Evolutionary conservation across 176 grass and related monocot genomes (phyloP), one percentile per base, ranked within the genome.

Genomic region (Paspalum vaginatum): DNA sequence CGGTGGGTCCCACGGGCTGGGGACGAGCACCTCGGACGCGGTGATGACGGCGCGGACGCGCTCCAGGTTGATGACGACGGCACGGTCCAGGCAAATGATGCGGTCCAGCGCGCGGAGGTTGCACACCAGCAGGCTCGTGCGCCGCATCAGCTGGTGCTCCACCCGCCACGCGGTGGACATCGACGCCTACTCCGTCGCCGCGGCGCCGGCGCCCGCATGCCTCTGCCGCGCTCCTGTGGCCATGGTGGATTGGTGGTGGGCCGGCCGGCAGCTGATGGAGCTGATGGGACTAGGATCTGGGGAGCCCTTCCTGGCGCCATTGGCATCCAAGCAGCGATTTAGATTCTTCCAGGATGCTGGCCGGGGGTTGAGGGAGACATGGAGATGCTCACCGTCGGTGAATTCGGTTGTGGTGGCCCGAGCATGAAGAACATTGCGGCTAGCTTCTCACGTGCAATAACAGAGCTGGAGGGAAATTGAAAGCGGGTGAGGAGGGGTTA

Each of bases 1-100:
- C 24, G 69, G 69, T 4, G 25, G 69, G 69, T 52, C 69, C 24
- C 69, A 0, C 7, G 69, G 47, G 1, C 15, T 25, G 8, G 69
- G 47, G 25, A 72, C 45, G 4, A 72, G 69, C 24, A 52, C 69
- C 69, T 72, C 69, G 47, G 47, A 32, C 24, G 69, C 68, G 46
- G 68, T 71, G 68, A 71, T 51, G 68, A 51, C 68, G 68, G 68
- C 68, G 46, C 45, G 68, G 66, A 48, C 66, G 70, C 51, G 71
- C 5, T 74, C 71, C 18, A 56, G 71, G 71, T 57, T 74, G 71
- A 74, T 32, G 37, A 74, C 71, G 71, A 56, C 18, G 37, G 51
- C 71, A 32, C 71, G 71, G 49, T 73, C 48, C 27, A 16, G 49
- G 15, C 9, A 49, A 49, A 54, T 18, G 70, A 54, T 5, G 70